Base-by-base conservation (phyloP, 768 basidiomycete genomes). In the Mrakia frigida region DNA sequence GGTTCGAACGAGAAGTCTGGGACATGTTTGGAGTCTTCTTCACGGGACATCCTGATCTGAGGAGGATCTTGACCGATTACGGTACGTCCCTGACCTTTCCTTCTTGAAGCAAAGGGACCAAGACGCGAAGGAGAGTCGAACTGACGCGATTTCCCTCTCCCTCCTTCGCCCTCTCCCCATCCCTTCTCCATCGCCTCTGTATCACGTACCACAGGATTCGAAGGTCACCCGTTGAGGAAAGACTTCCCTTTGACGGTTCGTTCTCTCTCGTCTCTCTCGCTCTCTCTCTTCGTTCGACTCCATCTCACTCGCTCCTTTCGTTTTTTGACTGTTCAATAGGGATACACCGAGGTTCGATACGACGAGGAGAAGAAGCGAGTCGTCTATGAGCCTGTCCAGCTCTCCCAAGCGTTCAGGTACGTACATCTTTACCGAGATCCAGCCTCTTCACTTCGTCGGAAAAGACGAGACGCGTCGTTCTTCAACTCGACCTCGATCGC, bases 21-120 rank as follows among this genome's bases (percentile, higher is more conserved):
- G 97, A 99, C 85, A 87, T 99, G 84, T 99, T 86, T 82, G 97
- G 97, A 63, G 91, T 99, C 67, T 97, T 94, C 87, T 99, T 99
- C 87, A 89, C 89, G 78, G 91, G 89, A 69, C 97, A 99, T 84
- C 97, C 97, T 31, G 97, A 99, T 84, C 87, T 99, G 91, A 94
- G 97, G 78, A 92, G 97, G 73, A 94, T 99, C 84, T 86, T 99
- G 81, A 99, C 97, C 60, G 97, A 99, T 84, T 99, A 99, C 83
- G 97, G 95, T 74, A 50, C 46, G 46, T 21, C 6, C 14, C 14
- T 16, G 43, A 6, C 14, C 43, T 46, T 11, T 6, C 6, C 5
- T 11, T 9, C 43, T 7, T 6, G 14, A 46, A 16, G 43, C 9
- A 46, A 46, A 16, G 43, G 16, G 43, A 46, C 2, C 2, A 46